Base-by-base conservation (phyloP, 2,329 filamentous ascomycete genomes). In the Ascochyta koolunga region DNA sequence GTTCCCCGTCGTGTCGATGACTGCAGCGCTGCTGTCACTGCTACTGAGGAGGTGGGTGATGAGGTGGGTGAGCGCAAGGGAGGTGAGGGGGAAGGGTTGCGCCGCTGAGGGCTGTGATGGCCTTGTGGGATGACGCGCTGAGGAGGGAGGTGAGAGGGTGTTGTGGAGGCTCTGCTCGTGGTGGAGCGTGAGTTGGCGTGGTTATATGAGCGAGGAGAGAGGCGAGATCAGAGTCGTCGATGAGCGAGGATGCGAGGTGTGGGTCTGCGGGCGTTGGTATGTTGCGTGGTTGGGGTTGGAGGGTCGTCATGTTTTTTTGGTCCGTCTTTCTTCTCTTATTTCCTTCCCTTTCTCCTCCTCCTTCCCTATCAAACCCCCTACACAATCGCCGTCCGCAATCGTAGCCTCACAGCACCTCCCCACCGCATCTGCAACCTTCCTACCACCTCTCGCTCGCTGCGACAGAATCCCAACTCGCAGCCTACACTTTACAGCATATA, bases 1-100 rank as follows among this genome's bases (percentile, higher is more conserved):
- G 2, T 76, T 71, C 2, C 80, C 77, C 0, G 74, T 76, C 3
- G 76, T 76, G 49, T 83, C 80, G 10, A 83, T 72, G 5, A 82
- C 65, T 0, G 76, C 79, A 2, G 74, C 78, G 5, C 66, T 66
- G 0, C 66, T 58, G 0, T 42, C 33, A 0, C 58, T 7, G 15
- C 64, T 45, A 8, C 56, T 27, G 2, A 80, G 59, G 1, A 82
- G 66, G 53, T 77, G 76, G 7, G 70, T 65, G 0, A 73, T 65
- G 2, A 82, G 60, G 54, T 1, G 69, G 59, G n/a, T 72, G 65
- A 3, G 51, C 29, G 43, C 8, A 1, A 16, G 9, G 4, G n/a
- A 2, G 5, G 25, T 27, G 2, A 44, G 51, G 3, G 5, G 27
- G 10, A 13, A 11, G 27, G 10, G 11, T 2, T 10, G 27, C 27